Base-by-base conservation (phyloP, 495 filamentous ascomycete species). In the Opeltia flavorubescens region DNA sequence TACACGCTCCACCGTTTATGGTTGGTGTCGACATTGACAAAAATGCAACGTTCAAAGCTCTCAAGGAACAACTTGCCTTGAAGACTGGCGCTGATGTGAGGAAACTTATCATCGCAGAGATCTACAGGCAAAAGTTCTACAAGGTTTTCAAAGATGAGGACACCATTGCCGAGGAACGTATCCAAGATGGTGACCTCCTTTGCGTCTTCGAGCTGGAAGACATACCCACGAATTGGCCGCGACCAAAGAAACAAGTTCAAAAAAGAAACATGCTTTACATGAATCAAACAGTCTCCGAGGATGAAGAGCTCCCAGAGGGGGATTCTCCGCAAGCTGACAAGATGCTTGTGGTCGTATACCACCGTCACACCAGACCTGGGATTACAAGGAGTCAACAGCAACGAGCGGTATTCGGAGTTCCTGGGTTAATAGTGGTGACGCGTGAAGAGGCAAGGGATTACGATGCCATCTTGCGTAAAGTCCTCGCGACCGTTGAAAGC, bases 21-120 rank as follows among this genome's bases (percentile, higher is more conserved):
- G 72, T 96, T 30, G 66, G 70, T 12, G 76, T 94, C n/a, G 91
- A 96, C 46, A 76, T 95, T 34, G 84, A 94, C 51, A 94, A 86
- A 62, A 77, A 84, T 41, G 75, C 73, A 39, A 84, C 69, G 43
- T 77, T 95, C 48, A 76, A 73, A 51, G 60, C 65, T 2, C 61
- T 95, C 50, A 94, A 91, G 55, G 75, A 89, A 45, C 80, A 80
- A 50, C 62, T 96, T 17, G 84, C 77, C 6, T 71, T 68, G 28
- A 81, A 80, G 48, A 74, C 84, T 35, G 76, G 75, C 7, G 58
- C 72, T 4, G 66, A 78, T 44, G 56, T 67, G 7, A 61, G 72
- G 41, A 69, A 59, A 46, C 65, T 94, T 7, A 74, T 93, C 56
- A 77, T 76, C 9, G 77, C 76, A 6, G 91, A 98, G 49, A 75